phyloP scores from a whole-genome alignment of 2,329 filamentous ascomycete genomes.

The Pseudogymnoascus verrucosus region DNA sequence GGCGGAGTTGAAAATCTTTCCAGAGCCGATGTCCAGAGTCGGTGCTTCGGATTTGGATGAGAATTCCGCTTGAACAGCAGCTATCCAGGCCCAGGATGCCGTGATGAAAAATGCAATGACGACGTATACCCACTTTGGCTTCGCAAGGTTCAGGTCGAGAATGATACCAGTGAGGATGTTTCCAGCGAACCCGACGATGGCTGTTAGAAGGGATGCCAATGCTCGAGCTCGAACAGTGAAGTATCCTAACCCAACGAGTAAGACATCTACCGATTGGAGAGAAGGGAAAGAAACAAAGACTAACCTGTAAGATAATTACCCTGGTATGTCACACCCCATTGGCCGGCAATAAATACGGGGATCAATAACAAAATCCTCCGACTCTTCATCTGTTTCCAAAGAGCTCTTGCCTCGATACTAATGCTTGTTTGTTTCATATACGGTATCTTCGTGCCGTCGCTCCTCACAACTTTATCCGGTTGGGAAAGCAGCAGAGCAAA shows the following conservation, averaged over 20 bases:
- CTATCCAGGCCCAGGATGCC: neutral
- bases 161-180: neutral
- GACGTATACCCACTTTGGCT: neutral
- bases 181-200: neutral
- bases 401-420: constrained; percentile 52
- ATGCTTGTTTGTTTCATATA: constrained; percentile 47
- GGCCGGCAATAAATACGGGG: constrained; percentile 59
- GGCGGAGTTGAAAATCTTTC: neutral
- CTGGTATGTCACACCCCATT: constrained; percentile 44
- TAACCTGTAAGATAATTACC: constrained; percentile 29
- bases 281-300: neutral
- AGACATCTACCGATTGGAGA: neutral
- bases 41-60: constrained; percentile 9
- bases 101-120: neutral
- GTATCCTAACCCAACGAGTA: constrained; percentile 35
- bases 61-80: neutral
- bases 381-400: constrained; percentile 49
- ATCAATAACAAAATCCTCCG: constrained; percentile 54
- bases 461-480: constrained; percentile 55
- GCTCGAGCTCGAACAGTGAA: constrained; percentile 63
- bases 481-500: constrained; percentile 53
- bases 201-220: constrained; percentile 51
- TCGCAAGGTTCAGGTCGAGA: neutral
- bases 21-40: neutral
- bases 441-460: constrained; percentile 46